Conservation (phyloP, 805 yeast species). For the Phaffomyces opuntiae region DNA sequence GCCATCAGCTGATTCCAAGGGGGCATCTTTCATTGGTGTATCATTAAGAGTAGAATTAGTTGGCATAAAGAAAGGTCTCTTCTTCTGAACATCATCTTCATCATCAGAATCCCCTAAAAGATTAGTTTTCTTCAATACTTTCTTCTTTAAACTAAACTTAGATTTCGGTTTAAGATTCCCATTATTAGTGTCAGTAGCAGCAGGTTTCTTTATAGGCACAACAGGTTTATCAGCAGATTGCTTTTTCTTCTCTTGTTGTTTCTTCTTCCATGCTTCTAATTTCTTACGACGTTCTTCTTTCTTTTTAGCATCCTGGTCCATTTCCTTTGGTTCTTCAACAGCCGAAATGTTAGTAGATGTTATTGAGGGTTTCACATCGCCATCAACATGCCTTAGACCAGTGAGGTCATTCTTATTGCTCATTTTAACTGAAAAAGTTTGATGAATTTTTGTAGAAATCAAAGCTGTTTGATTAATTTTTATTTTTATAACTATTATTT, state of each 20-base stretch:
- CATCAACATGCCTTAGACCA: constrained; percentile 9
- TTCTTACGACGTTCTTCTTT: constrained; percentile 30
- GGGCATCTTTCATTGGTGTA: constrained; percentile 1
- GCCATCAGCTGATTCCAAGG: constrained; percentile 13
- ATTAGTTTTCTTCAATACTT: constrained; percentile 8
- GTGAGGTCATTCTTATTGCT: background rate
- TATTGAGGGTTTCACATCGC: background rate
- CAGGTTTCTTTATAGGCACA: background rate
- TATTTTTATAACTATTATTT: too few species aligned
- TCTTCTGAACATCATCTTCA: constrained; percentile 20
- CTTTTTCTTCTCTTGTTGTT: constrained; percentile 24
- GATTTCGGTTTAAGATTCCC: background rate
- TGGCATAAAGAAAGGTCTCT: constrained; percentile 18
- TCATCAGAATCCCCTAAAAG: constrained; percentile 26
- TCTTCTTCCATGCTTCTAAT: constrained; percentile 48
- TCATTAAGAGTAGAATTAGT: constrained; percentile 1
- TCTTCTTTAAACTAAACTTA: background rate
- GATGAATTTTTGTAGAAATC: too few species aligned
- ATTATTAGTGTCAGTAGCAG: background rate
- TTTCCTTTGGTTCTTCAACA: constrained; percentile 1
- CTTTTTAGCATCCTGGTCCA: constrained; percentile 7
- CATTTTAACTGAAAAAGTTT: background rate
- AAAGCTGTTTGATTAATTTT: too few species aligned
- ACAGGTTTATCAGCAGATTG: constrained; percentile 14
- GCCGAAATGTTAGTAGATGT: constrained; percentile 5